Evolutionary conservation across 768 basidiomycete species (phyloP), one percentile per base, ranked within the genome.

Genomic region (Ephemerocybe angulata): DNA sequence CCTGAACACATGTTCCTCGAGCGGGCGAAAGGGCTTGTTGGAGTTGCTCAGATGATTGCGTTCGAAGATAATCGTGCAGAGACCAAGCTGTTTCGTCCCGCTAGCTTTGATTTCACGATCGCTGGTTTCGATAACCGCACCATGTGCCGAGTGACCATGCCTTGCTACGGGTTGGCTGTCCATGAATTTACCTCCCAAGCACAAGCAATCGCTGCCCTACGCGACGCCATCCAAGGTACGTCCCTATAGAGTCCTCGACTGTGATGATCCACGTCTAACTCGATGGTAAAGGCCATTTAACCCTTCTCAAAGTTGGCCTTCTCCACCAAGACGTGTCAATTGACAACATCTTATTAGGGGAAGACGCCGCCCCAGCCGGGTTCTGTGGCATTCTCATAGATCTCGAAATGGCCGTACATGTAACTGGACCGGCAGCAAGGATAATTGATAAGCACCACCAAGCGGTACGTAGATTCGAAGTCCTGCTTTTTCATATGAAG

Each of bases 201-300:
- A 6, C 50, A 53, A 12, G 46, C 56, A 24, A 27, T 59, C 7
- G 10, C 43, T 4, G 58, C 44, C 4, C 42, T 59, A 19, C 44
- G 46, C 12, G 58, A 59, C 31, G 58, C 58, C 13, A 37, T 56
- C 6, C 38, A 30, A 17, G 58, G 58, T 60, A 12, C 5, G 17
- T 50, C 21, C 15, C 24, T 50, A 4, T 21, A 30, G 15, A 5
- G 4, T 30, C 30, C 22, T n/a, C 15, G 13, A 35, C 8, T 5
- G n/a, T 35, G 17, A 8, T 4, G 7, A 31, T 11, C 4, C 7
- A 8, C 17, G 8, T n/a, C n/a, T n/a, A n/a, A n/a, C n/a, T n/a
- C n/a, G n/a, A n/a, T n/a, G n/a, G n/a, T n/a, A n/a, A n/a, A n/a
- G n/a, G n/a, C n/a, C n/a, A n/a, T n/a, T n/a, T n/a, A n/a, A n/a